Evolutionary conservation across 306 rosid species (phyloP), one percentile per base, ranked within the genome.

Genomic region (Datisca glomerata): DNA sequence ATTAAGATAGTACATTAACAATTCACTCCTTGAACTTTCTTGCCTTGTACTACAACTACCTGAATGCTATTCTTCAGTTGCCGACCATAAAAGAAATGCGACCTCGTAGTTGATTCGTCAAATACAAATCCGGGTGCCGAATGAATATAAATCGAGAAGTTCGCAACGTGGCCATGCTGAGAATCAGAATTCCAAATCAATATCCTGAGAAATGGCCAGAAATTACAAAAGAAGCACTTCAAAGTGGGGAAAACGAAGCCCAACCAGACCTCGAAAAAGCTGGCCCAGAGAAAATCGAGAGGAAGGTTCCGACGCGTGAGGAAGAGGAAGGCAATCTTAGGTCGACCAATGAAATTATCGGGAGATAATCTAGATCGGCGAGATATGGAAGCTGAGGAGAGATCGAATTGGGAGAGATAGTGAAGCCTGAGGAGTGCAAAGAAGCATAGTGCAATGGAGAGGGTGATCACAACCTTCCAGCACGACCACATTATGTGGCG

Each of bases 241-340:
- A 3, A 2, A 3, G 1, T 10, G 49, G 5, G 3, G 7, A 12
- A 20, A 32, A 24, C 8, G 4, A 2, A 6, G 4, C 5, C 2
- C 9, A 3, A 9, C 18, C 16, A 17, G 43, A 87, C 96, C 96
- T 89, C 73, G 31, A 89, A 80, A 75, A 89, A 89, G 32, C 64
- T 28, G 15, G 42, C 95, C 98, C 95, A 89, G 18, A 89, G 86
- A 54, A 89, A 89, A 72, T 84, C 98, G 24, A 89, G 93, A 10
- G 98, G 95, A 17, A 89, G 61, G 46, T 62, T 56, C 5, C 67
- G 86, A 38, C 98, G 95, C 34, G 63, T 78, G 64, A 89, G 93
- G 45, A 84, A 89, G 8, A 89, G 57, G 43, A 84, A 89, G 6
- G 98, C 93, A 63, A 89, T 61, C 81, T 75, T 89, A 27, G 98